Base-by-base conservation (phyloP, 805 yeast species). In the Scheffersomyces lignosus region DNA sequence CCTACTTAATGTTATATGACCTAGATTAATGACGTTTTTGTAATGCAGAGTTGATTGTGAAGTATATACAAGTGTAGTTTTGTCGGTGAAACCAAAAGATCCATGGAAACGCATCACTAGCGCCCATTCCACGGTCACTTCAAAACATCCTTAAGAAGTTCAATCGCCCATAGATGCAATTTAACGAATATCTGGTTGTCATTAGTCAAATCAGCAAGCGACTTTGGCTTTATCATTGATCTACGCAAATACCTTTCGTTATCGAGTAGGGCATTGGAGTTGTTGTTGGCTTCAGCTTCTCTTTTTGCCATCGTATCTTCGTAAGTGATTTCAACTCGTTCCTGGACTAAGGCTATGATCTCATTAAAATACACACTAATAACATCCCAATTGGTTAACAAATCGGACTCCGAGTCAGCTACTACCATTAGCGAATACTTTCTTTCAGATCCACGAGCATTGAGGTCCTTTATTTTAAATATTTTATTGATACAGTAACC, bases 361-460 rank as follows among this genome's bases (percentile, higher is more conserved):
- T 56, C 60, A n/a, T 43, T 37, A 34, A 51, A 64, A 59, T 20
- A 77, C 7, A 62, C 52, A 12, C 63, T 55, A 1, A 81, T 67
- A 30, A 71, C 54, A 26, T 75, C 71, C 81, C 86, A 83, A 43
- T 75, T 70, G 20, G 65, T 58, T n/a, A 81, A 56, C 12, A 83
- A 54, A 12, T 61, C 70, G n/a, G 62, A 50, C 41, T 77, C 86
- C 15, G 70, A 62, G 47, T 80, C 84, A 8, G 76, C 63, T 1
- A 80, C 71, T 10, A 82, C 77, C 38, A 82, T 69, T 14, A 81
- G 54, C 1, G 83, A 69, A 47, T 82, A 84, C 35, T 84, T 73
- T 40, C 91, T 63, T 53, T 84, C 89, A 1, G 83, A 77, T 2
- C 91, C 91, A 38, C 91, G 66, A 0, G 91, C 89, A 32, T 78